Evolutionary conservation across 805 yeast species (phyloP), one percentile per base, ranked within the genome.

Genomic region (Wickerhamomyces chambardii): DNA sequence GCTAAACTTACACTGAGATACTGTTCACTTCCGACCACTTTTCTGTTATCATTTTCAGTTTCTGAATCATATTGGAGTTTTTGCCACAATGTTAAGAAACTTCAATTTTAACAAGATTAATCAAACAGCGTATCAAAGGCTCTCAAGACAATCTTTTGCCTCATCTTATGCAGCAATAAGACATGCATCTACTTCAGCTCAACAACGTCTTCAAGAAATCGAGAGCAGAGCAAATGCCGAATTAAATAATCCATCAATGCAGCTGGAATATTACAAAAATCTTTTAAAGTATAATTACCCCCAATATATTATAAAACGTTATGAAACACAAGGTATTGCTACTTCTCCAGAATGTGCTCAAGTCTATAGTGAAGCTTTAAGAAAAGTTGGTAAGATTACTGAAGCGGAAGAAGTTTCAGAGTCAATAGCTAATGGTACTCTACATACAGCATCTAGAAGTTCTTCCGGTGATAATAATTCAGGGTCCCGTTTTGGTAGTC

Each of bases 241-340:
- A 37, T 58, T 84, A 31, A 58, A 66, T 32, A 81, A 84, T 56
- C 72, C 97, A 2, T 61, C 54, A 4, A 65, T 73, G 6, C 99
- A 92, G 61, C 89, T 94, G 2, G 79, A 75, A 37, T 90, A 92
- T 50, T 92, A 92, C 63, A 71, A 73, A 42, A 68, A 76, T 12
- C 64, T 92, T 32, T 58, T 92, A 43, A 73, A 73, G 38, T 72
- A 90, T 36, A 84, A 84, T 59, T 92, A 86, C 54, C 97, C 98
- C n/a, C 95, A 87, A 49, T 80, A 90, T 36, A 95, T 92, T 6
- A 86, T 90, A n/a, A 81, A 92, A 38, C 73, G 99, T 40, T 94
- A 74, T 55, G 97, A 94, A 56, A 83, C 94, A 8, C 83, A 92
- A 0, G 95, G 95, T n/a, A 84, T 92, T 36, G 92, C 95, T 9